A percentile compares a stretch with the other conserved stretches of the same genome.
phyloP scores from a whole-genome alignment of 176 grass and related monocot species.

The Rhynchospora pubera region DNA sequence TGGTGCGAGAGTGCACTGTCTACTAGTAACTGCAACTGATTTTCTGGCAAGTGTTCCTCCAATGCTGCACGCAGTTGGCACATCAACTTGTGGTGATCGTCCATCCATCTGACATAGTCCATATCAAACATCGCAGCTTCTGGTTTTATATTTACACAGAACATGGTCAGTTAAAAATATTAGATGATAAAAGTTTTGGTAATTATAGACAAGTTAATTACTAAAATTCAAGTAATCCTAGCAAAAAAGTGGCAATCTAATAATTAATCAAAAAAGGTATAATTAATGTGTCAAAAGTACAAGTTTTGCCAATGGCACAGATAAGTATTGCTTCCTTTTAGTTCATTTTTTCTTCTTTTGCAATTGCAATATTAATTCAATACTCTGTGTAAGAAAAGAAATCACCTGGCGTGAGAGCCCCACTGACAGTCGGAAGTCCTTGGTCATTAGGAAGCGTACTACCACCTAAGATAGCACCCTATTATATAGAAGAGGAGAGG shows the following conservation, averaged over 20 bases:
- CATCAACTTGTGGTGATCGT: constrained; percentile 61
- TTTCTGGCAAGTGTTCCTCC: constrained; percentile 43
- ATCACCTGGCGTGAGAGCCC: not conserved
- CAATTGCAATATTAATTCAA: not conserved
- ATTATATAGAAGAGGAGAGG: not conserved
- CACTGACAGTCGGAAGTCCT: not conserved
- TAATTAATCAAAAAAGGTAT: not conserved
- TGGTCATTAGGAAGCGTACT: not conserved
- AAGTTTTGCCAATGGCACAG: not conserved
- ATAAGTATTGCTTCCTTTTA: not conserved
- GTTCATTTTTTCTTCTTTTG: not conserved
- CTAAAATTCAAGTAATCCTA: not conserved
- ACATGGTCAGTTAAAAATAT: not conserved
- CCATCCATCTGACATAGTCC: constrained; percentile 67
- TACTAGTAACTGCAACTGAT: constrained; percentile 47
- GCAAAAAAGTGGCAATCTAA: not conserved
- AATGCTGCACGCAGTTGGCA: constrained; percentile 47
- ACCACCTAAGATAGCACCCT: not conserved
- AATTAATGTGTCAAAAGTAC: not conserved
- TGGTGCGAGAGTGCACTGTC: constrained; percentile 44
- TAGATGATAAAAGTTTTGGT: not conserved
- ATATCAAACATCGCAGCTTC: constrained; percentile 42
- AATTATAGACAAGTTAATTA: not conserved
- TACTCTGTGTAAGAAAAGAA: not conserved
- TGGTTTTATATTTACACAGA: constrained; percentile 4